Percentiles rank a stretch among this genome's conserved stretches.
Conservation (phyloP, 2,329 filamentous ascomycete genomes). For the Paramyrothecium sp. region DNA sequence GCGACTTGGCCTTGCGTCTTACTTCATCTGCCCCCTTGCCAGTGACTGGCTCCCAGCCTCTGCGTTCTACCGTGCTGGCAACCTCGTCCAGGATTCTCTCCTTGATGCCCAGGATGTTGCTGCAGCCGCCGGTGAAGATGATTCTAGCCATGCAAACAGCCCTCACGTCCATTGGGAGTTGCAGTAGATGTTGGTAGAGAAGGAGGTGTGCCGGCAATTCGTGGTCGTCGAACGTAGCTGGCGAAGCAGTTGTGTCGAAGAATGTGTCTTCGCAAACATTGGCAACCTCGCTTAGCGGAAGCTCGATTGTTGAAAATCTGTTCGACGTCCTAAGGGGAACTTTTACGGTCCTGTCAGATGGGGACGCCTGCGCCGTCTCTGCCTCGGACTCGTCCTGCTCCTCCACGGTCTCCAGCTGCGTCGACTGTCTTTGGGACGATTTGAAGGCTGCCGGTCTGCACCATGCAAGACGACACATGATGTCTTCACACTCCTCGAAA, state of each 20-base stretch:
- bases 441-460: conserved; percentile 47
- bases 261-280: conserved; percentile 74
- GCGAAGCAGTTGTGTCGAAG: conserved; percentile 56
- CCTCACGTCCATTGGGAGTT: conserved; percentile 78
- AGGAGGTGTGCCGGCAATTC: conserved; percentile 77
- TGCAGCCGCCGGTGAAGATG: conserved; percentile 79
- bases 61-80: conserved; percentile 58
- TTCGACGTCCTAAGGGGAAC: conserved; percentile 46
- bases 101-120: conserved; percentile 77
- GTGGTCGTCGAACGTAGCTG: conserved; percentile 75
- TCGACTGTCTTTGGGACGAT: conserved; percentile 33
- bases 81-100: conserved; percentile 76
- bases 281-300: conserved; percentile 70
- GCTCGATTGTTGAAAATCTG: conserved; percentile 53
- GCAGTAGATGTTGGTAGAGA: conserved; percentile 72
- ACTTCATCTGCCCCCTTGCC: conserved; percentile 65
- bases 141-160: conserved; percentile 86
- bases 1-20: conserved; percentile 42
- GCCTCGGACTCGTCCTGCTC: conserved; percentile 55
- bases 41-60: conserved; percentile 76
- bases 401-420: conserved; percentile 46
- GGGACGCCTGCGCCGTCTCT: conserved; percentile 20
- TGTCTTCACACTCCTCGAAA: conserved; percentile 81
- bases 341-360: conserved; percentile 27
- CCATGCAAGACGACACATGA: conserved; percentile 75